phyloP scores from a whole-genome alignment of 345 rosid genomes.

The Gossypium herbaceum region DNA sequence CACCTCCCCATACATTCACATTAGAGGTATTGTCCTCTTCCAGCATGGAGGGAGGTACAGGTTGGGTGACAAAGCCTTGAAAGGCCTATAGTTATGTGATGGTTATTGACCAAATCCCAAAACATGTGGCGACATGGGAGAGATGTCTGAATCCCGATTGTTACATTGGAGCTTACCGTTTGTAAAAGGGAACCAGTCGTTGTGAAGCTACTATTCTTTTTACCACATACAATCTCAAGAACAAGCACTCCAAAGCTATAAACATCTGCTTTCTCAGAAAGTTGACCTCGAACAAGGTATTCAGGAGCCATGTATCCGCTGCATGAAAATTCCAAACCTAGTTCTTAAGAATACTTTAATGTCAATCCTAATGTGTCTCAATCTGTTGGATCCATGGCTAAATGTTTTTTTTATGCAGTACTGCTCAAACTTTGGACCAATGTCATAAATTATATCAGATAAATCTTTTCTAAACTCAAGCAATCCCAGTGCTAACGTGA shows the following conservation, averaged over 20 bases:
- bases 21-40: not conserved
- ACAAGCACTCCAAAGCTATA: slow-evolving; percentile 49
- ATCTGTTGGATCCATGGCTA: not conserved
- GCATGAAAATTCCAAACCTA: slow-evolving; percentile 6
- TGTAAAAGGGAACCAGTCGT: slow-evolving; percentile 38
- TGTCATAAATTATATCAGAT: not conserved
- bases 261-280: slow-evolving; percentile 54
- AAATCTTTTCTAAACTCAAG: slow-evolving; percentile 22
- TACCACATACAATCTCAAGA: slow-evolving; percentile 44
- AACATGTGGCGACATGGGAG: not conserved
- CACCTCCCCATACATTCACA: not conserved
- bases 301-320: slow-evolving; percentile 68
- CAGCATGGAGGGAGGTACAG: not conserved
- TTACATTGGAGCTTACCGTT: slow-evolving; percentile 27
- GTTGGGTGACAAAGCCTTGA: not conserved
- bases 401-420: not conserved
- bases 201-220: slow-evolving; percentile 30
- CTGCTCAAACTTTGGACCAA: not conserved
- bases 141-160: not conserved
- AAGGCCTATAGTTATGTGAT: not conserved
- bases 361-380: not conserved
- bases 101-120: not conserved
- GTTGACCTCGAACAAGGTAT: slow-evolving; percentile 47
- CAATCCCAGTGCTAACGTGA: slow-evolving; percentile 53
- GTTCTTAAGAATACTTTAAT: not conserved